Base-by-base conservation (phyloP, 768 basidiomycete species). In the Russula sp. region DNA sequence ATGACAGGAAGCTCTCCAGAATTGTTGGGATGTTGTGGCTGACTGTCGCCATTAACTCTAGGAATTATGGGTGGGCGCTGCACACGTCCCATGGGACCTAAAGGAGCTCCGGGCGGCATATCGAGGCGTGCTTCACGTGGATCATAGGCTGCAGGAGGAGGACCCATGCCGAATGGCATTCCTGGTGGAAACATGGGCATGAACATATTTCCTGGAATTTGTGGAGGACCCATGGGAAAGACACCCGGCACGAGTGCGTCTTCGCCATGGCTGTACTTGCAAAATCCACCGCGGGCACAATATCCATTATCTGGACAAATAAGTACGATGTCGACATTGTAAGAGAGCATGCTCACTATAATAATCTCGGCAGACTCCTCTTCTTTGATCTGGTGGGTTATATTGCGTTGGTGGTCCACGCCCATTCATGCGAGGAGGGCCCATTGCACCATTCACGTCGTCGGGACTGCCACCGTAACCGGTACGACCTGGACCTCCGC, bases 181-280 rank as follows among this genome's bases (percentile, higher is more conserved):
- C 81, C 80, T 56, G 73, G 73, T 6, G 83, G 75, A 72, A 90
- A 88, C 81, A 92, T 86, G 59, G 87, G 83, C 74, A 88, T 78
- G 71, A 89, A 89, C 70, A 89, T 73, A 22, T 71, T 73, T 44
- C 76, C 81, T 42, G 74, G 72, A 50, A 79, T 69, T 62, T 77
- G 75, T 10, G 72, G 71, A 10, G 77, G 77, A 38, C 78, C 79
- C 79, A 85, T 79, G 32, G 83, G 79, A 69, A 86, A 89, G 34
- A 92, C 73, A 67, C 85, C 83, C 0, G 89, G 91, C 10, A 90
- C 78, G 56, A 91, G 85, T 34, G 92, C 90, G 72, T 95, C 92
- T 1, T 92, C 91, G 42, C 91, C 93, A 70, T 98, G 95, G 65
- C 90, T 93, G 75, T 85, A 98, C 72, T 92, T 94, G 81, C 95